These are phyloP conservation scores for Lagerstroemia speciosa DNA, from an alignment of 345 rosid genomes.

Conservation along the genomic window DNA sequence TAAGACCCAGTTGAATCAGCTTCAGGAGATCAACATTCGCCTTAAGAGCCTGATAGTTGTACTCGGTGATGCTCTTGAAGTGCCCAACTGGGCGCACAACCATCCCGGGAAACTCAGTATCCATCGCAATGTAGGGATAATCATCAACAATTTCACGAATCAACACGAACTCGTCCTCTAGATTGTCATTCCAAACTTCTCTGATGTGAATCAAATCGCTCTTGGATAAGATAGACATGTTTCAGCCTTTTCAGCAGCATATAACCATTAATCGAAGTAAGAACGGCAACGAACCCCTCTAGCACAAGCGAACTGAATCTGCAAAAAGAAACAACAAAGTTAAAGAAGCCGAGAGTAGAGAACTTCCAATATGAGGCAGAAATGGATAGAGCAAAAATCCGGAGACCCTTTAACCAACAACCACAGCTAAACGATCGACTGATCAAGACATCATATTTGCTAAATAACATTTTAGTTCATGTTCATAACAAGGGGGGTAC, in stretches of 20 bases:
- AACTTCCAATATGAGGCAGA: not conserved
- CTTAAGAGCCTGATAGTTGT: slow-evolving; percentile 11
- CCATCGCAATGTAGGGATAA: slow-evolving; percentile 7
- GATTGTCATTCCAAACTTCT: slow-evolving; percentile 3
- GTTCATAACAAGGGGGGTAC: not conserved
- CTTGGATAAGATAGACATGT: not conserved
- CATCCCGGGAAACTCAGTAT: slow-evolving; percentile 12
- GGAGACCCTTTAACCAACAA: not conserved
- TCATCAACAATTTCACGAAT: too few species aligned
- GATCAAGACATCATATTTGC: not conserved
- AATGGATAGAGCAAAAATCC: not conserved
- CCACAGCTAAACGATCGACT: not conserved
- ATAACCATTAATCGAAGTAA: not conserved
- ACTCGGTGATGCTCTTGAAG: slow-evolving; percentile 5
- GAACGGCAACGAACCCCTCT: not conserved
- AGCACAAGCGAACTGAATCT: not conserved
- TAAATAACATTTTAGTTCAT: too few species aligned
- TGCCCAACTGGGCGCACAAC: slow-evolving; percentile 1
- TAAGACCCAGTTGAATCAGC: slow-evolving; percentile 16
- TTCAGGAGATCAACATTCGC: slow-evolving; percentile 15
- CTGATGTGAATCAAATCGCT: not conserved
- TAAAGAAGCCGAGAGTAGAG: not conserved
- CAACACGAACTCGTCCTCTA: not conserved
- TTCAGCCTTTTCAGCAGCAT: not conserved
- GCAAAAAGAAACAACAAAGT: not conserved